A percentile compares a stretch with the other conserved stretches of the same genome.
phyloP scores from a whole-genome alignment of 176 grass and related monocot genomes.

The Alopecurus myosuroides region DNA sequence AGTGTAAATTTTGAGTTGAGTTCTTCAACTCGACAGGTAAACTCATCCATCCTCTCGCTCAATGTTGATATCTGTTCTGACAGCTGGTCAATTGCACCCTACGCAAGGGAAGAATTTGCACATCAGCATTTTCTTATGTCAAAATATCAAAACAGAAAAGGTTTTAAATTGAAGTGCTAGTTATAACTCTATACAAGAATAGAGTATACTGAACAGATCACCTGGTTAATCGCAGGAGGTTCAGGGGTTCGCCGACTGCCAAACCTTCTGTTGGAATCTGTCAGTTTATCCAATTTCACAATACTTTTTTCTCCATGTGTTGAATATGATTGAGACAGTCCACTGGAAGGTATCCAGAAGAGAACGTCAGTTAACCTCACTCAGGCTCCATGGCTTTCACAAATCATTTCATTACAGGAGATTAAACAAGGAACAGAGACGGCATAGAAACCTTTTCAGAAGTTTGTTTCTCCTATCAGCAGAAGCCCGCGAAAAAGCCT shows the following conservation, averaged over 20 bases:
- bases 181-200: neutral
- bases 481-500: slow-evolving; percentile 79
- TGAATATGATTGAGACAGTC: slow-evolving; percentile 87
- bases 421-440: slow-evolving; percentile 20
- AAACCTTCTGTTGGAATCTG: slow-evolving; percentile 75
- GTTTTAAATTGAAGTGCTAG: neutral
- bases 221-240: slow-evolving; percentile 64
- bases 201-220: slow-evolving; percentile 17
- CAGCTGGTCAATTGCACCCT: slow-evolving; percentile 78
- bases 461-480: slow-evolving; percentile 80
- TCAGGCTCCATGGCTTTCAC: slow-evolving; percentile 22
- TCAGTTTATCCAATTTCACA: slow-evolving; percentile 75
- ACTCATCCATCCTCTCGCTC: slow-evolving; percentile 96
- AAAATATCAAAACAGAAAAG: slow-evolving; percentile 6
- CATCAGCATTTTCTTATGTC: neutral
- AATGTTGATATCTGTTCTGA: slow-evolving; percentile 89
- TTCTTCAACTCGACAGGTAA: slow-evolving; percentile 88
- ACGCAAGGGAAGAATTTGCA: neutral
- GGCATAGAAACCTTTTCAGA: slow-evolving; percentile 63
- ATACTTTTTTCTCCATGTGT: slow-evolving; percentile 84
- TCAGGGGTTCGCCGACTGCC: slow-evolving; percentile 40
- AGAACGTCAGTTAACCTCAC: slow-evolving; percentile 17
- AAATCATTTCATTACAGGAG: neutral
- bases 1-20: slow-evolving; percentile 63
- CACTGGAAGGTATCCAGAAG: slow-evolving; percentile 47